Evolutionary conservation across 2,329 filamentous ascomycete genomes (phyloP), one percentile per base, ranked within the genome.

Genomic region (Fusarium falciforme): DNA sequence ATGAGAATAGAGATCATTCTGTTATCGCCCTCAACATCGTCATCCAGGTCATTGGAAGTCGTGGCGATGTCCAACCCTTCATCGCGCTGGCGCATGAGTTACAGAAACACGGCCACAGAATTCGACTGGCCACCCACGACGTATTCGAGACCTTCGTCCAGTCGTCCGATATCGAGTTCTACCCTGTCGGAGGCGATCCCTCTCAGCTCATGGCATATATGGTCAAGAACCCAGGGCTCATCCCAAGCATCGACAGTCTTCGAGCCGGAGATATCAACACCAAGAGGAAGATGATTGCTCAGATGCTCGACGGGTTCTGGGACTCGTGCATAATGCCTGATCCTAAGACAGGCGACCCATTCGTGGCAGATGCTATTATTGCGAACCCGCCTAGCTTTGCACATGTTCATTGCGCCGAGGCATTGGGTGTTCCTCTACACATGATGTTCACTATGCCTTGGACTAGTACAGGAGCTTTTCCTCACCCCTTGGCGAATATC

Each of bases 391-490:
- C 93, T 0, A 92, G 89, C 68, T 94, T 95, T 80, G 92, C 92
- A 0, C 93, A 95, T 77, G 86, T 94, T 1, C 93, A 95, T 82
- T 94, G 93, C 71, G 93, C 93, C 0, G 93, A 96, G 80, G 90
- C 92, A 17, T 80, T 96, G 16, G 93, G 93, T 0, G 89, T 95
- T 14, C 93, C 93, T 0, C 81, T 96, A 4, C 93, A 95, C 78
- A 84, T 97, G 73, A 96, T 97, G 92, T 98, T 98, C 80, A 98
- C 95, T 66, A 92, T 95, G 66, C 93, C 93, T 0, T 95, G 93
- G 78, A 93, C 90, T 0, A 92, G 93, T 0, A 95, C 93, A 0
- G 87, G 90, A 61, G 87, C 89, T 0, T 95, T 95, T 71, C 92
- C 93, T 0, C 93, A 96, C 79, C 93, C 93, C 0, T 81, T 96